These are phyloP conservation scores for Kuraishia borneana DNA, from an alignment of 805 yeast genomes.

Conservation along the genomic window DNA sequence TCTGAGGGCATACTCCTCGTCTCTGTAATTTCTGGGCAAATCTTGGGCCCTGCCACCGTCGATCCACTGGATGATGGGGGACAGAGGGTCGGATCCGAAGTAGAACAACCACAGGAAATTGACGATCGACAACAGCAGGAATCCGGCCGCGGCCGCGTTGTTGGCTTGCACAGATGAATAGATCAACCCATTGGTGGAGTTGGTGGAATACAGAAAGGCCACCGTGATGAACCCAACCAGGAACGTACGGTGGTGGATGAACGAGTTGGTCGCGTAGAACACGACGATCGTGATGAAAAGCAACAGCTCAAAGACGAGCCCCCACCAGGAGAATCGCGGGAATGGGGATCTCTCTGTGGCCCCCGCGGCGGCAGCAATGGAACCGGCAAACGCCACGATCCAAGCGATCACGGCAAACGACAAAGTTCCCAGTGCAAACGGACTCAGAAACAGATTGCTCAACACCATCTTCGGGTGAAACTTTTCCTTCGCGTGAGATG, in stretches of 20 bases:
- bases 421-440: constrained; percentile 77
- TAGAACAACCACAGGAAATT: constrained; percentile 81
- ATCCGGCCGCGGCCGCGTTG: constrained; percentile 90
- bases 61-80: constrained; percentile 76
- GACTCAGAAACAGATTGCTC: constrained; percentile 28
- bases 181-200: constrained; percentile 70
- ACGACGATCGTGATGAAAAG: constrained; percentile 38
- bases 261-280: constrained; percentile 46
- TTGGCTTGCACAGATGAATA: constrained; percentile 53
- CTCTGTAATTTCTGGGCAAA: constrained; percentile 10
- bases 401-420: constrained; percentile 70
- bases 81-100: constrained; percentile 82
- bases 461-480: constrained; percentile 1
- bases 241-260: constrained; percentile 58
- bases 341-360: constrained; percentile 22
- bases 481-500: too few relatives aligned
- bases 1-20: constrained; percentile 6
- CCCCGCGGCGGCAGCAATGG: constrained; percentile 41
- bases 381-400: constrained; percentile 84
- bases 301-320: constrained; percentile 66
- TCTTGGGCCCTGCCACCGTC: constrained; percentile 28
- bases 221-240: constrained; percentile 48
- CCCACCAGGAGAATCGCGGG: constrained; percentile 96
- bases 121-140: constrained; percentile 69
- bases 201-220: constrained; percentile 77